Percentiles rank a stretch among this genome's conserved stretches.
phyloP scores from a whole-genome alignment of 2,329 filamentous ascomycete genomes.

The Epichloe coenophiala region DNA sequence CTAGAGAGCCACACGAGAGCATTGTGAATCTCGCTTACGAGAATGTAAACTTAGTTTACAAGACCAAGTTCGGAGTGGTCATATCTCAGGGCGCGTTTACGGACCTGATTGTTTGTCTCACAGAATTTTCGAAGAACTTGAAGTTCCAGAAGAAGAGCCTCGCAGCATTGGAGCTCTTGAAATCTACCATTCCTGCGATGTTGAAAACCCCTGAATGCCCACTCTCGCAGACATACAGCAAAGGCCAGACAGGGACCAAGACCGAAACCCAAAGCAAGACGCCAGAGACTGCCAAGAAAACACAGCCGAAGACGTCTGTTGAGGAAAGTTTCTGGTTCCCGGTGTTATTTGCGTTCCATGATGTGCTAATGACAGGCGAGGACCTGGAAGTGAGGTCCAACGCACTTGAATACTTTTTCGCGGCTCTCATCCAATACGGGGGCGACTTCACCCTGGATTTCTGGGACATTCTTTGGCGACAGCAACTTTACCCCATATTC shows the following conservation, averaged over 20 bases:
- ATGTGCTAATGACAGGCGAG: conserved; percentile 97
- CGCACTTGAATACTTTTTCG: conserved; percentile 93
- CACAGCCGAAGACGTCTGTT: conserved; percentile 67
- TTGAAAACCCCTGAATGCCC: conserved; percentile 91
- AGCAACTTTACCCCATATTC: conserved; percentile 95
- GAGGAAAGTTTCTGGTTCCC: conserved; percentile 99
- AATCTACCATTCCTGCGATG: conserved; percentile 89
- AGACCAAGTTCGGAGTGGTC: conserved; percentile 86
- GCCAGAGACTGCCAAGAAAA: conserved; percentile 32
- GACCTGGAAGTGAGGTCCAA: conserved; percentile 87
- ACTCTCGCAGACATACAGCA: conserved; percentile 50
- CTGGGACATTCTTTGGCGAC: conserved; percentile 96
- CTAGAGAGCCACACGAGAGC: conserved; percentile 80
- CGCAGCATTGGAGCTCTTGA: conserved; percentile 87
- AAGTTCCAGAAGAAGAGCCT: conserved; percentile 98
- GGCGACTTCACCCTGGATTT: conserved; percentile 87
- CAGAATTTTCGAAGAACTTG: conserved; percentile 97
- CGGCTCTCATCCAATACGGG: conserved; percentile 85
- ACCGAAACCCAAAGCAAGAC: conserved; percentile 30
- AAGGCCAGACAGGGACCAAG: conserved; percentile 16
- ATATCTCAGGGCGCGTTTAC: conserved; percentile 95
- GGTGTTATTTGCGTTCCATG: conserved; percentile 94
- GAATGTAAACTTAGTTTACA: conserved; percentile 92
- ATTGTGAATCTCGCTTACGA: conserved; percentile 97
- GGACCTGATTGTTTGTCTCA: conserved; percentile 89